phyloP scores from a whole-genome alignment of 1,284 basidiomycete genomes.

The Singerocomus rubriflavus region DNA sequence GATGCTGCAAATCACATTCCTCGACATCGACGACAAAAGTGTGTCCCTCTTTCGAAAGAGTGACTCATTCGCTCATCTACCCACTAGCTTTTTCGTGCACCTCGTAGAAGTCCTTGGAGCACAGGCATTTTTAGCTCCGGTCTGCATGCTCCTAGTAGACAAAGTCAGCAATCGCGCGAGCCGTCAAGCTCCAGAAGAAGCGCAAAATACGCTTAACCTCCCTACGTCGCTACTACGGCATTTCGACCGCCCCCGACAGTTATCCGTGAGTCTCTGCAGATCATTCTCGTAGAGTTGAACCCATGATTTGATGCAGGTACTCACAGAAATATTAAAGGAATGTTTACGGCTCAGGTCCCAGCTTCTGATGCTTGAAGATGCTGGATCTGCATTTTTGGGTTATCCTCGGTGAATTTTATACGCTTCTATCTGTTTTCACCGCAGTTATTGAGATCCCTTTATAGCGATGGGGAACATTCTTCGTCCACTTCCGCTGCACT shows the following conservation, averaged over 20 bases:
- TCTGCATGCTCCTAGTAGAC: constrained; percentile 86
- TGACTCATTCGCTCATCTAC: constrained; percentile 8
- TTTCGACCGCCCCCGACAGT: constrained; percentile 49
- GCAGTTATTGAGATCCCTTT: constrained; percentile 2
- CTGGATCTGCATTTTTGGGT: constrained; percentile 54
- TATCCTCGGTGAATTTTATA: constrained; percentile 45
- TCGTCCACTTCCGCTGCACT: constrained; percentile 41
- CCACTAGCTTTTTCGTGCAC: constrained; percentile 81
- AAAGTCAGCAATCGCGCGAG: constrained; percentile 69
- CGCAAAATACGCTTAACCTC: constrained; percentile 58
- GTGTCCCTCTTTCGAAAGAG: constrained; percentile 26
- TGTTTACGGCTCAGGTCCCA: constrained; percentile 55
- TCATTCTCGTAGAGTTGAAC: constrained; percentile 7
- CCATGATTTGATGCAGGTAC: constrained; percentile 42
- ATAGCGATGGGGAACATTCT: constrained; percentile 55
- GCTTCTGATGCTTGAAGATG: constrained; percentile 39
- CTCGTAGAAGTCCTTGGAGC: constrained; percentile 85
- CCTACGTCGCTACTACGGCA: constrained; percentile 67
- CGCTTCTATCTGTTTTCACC: not conserved
- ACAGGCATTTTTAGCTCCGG: constrained; percentile 78
- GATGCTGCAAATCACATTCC: constrained; percentile 87
- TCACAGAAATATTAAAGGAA: constrained; percentile 69
- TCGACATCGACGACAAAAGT: constrained; percentile 83
- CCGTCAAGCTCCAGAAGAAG: constrained; percentile 63
- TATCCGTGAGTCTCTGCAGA: constrained; percentile 42